Base-by-base conservation (phyloP, 345 rosid genomes). In the Gynandropsis gynandra region DNA sequence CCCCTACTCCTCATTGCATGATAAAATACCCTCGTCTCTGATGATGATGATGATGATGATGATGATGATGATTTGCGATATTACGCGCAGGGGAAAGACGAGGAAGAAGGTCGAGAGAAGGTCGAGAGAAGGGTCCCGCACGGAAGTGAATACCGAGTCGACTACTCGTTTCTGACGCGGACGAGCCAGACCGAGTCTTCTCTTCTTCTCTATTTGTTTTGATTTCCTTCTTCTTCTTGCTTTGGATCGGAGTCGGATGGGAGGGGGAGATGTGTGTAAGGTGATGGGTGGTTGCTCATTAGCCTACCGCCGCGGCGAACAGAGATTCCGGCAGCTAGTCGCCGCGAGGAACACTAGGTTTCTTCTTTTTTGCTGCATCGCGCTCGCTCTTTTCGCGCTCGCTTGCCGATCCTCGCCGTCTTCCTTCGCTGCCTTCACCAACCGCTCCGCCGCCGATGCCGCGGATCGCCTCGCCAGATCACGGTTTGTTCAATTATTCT, bases 291-390 rank as follows among this genome's bases (percentile, higher is more conserved):
- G 82, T 47, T 74, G 79, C 63, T 63, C 74, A 20, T 21, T 76
- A 65, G 60, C 66, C 10, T 76, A 75, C 61, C 95, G 97, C 29
- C 76, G 97, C 42, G 68, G 76, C 55, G 62, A 71, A 39, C 92
- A 73, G 73, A 74, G 82, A 56, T 56, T 71, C 59, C 73, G 87
- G 31, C 87, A 85, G 62, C 29, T 80, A 12, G 75, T 63, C 6
- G 80, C 82, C 70, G 72, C 81, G 66, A 64, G 67, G 54, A 89
- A 71, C 71, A 76, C 75, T 62, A 89, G 72, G 81, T 70, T 89
- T 36, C 73, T 89, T 13, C 74, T 89, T 6, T 57, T 64, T 32
- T 70, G 61, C 21, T 75, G 78, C 62, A 49, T 85, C 67, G 76
- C 57, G 11, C 58, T 83, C 51, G 63, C 78, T 31, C 57, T 74